Base-by-base conservation (phyloP, 1,284 basidiomycete species). In the Wallemia hederae region DNA sequence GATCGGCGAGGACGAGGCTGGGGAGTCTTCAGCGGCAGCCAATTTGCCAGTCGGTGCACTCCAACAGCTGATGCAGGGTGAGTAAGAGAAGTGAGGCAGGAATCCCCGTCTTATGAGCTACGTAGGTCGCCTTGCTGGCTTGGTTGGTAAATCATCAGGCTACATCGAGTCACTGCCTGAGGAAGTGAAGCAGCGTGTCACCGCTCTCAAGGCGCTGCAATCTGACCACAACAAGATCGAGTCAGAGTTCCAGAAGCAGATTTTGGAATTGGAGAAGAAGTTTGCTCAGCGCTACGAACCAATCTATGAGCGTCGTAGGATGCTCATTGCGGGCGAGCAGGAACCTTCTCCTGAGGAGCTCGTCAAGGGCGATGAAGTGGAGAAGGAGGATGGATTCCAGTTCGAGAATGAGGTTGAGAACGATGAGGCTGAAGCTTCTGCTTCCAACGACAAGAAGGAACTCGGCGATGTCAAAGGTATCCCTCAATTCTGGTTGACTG, bases 401-500 rank as follows among this genome's bases (percentile, higher is more conserved):
- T 72, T 73, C 26, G 74, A 75, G 19, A 73, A 74, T 27, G 69
- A 69, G 24, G 68, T 68, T 60, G 70, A 71, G 63, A 72, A 72
- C 60, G 70, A 70, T 28, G 72, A 69, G 27, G 70, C 71, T 28
- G 68, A 69, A 62, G 66, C 72, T 63, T 68, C 70, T 55, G 71
- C 72, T 63, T 63, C 70, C 63, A 61, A 68, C 34, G 68, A 69
- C 29, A 64, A 65, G 9, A 65, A 66, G 55, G 66, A 66, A 60
- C 65, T 62, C 56, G 64, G 56, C 29, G 66, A 67, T 29, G 65
- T 71, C 61, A 73, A 76, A 64, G 83, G 83, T 65, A 89, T 98
- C 67, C 87, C 91, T 63, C 83, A 94, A 69, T 97, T 97, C 77
- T 98, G 92, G 92, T 81, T 96, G 66, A 97, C 92, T 0, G 88